Conservation (phyloP, 345 rosid species). For the Clarkia xantiana region DNA sequence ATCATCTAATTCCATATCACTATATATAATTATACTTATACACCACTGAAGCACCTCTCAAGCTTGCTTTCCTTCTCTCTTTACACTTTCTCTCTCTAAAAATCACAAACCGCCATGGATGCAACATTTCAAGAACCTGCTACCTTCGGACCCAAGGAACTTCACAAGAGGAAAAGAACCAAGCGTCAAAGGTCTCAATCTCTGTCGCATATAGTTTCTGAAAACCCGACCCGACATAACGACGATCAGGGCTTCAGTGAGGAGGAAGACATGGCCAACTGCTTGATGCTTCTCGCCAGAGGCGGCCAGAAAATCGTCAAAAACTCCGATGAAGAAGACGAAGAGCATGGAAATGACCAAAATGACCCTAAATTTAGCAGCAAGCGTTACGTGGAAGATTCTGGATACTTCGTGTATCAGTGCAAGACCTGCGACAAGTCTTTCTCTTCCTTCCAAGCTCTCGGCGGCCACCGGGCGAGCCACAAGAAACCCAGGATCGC, state of each 20-base stretch:
- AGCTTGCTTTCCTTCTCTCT: neutral
- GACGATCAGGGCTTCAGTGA: slow-evolving; percentile 36
- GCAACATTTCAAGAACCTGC: no score
- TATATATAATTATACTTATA: slow-evolving; percentile 11
- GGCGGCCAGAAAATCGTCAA: slow-evolving; percentile 15
- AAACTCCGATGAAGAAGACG: neutral
- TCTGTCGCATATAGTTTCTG: slow-evolving; percentile 31
- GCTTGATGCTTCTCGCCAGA: slow-evolving; percentile 72
- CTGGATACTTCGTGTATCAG: slow-evolving; percentile 76
- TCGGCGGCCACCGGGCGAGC: slow-evolving; percentile 95
- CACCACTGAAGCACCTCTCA: slow-evolving; percentile 1
- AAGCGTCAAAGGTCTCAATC: slow-evolving; percentile 59
- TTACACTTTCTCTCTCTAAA: neutral
- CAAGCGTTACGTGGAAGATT: slow-evolving; percentile 52
- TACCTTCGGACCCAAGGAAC: neutral
- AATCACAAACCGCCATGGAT: slow-evolving; percentile 1
- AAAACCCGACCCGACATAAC: slow-evolving; percentile 2
- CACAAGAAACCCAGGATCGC: slow-evolving; percentile 72
- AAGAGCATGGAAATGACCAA: neutral
- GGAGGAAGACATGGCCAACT: slow-evolving; percentile 84
- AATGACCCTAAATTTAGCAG: slow-evolving; percentile 40
- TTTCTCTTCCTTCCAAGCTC: slow-evolving; percentile 90
- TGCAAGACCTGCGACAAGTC: slow-evolving; percentile 84
- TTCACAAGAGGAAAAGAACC: slow-evolving; percentile 67
- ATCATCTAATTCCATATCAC: neutral